Evolutionary conservation across 2,329 filamentous ascomycete species (phyloP), one percentile per base, ranked within the genome.

Genomic region (Beauveria australis): DNA sequence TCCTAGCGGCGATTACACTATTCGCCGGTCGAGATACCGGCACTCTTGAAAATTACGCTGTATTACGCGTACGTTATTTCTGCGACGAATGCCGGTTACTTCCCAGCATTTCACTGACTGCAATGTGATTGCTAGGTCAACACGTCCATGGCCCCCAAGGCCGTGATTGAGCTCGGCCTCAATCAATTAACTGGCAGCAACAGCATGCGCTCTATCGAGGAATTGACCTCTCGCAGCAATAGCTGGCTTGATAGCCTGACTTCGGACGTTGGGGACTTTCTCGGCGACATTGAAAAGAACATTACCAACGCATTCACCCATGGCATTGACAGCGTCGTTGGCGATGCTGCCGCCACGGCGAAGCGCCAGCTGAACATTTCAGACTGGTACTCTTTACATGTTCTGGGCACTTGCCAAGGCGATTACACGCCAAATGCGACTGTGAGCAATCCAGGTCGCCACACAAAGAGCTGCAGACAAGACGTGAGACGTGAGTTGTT

Each of bases 381-480:
- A 1, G 72, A 81, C 62, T 81, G 79, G 79, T 81, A 81, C 65
- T 80, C 78, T 18, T 63, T 81, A 33, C 79, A 81, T 64, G 64
- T 81, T 65, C 77, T 79, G 76, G 72, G 74, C 44, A 68, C 72
- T 4, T 81, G 79, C 67, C 70, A 79, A 66, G 79, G 79, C 52
- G 64, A 73, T 64, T 81, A 74, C 63, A 71, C 72, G 46, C 77
- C 77, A 33, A 78, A 79, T 58, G 71, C 73, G 1, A 78, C 77
- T 3, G 69, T 60, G 9, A 64, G 69, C 3, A 66, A 67, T 28
- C 68, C 73, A 16, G 72, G 71, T 62, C 73, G 75, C 62, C 79
- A 79, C 62, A 69, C 75, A 19, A 77, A 76, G 26, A 74, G 76
- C 67, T 81, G 79, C 67, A 79, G 77, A 22, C 73, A 73, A 43